Evolutionary conservation across 257 asterid species (phyloP), one percentile per base, ranked within the genome.

Genomic region (Primulina huaijiensis): DNA sequence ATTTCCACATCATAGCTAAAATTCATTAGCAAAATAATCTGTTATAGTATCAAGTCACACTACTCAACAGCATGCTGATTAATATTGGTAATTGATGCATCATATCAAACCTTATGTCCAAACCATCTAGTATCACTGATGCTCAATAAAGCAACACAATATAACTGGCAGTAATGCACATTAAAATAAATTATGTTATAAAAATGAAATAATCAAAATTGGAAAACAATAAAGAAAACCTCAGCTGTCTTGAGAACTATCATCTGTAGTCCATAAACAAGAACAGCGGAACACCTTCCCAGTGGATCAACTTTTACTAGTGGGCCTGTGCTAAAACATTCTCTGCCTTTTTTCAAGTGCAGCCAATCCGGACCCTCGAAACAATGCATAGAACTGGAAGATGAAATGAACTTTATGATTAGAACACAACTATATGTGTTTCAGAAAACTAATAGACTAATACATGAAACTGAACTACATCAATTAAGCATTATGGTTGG

Each of bases 351-450:
- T 85, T 84, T 89, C 81, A 94, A 67, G 79, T 90, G 85, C 69
- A 82, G 65, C 99, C 99, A 94, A 46, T 94, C 92, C 50, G 99
- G 96, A 68, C 96, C 99, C 85, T 94, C 99, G 62, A 94, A 94
- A 86, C 96, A 94, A 80, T 94, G 99, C 99, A 94, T 84, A 68
- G 99, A 94, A 80, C 99, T 94, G 89, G 38, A 81, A 79, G 73
- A 75, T 65, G 60, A 60, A 66, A 75, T 70, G 61, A 35, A 67
- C 60, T 68, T 30, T 34, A 74, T 67, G 52, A 73, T 65, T 62
- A 65, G 71, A 35, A 35, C 52, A 58, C 34, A 62, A 53, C 27
- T 33, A 55, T 67, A 43, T 12, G 64, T 35, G 64, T 69, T 55
- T 43, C 53, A 58, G 38, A 29, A 69, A 72, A 11, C 5, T 12